Base-by-base conservation (phyloP, 306 rosid genomes). In the Gleditsia sinensis region DNA sequence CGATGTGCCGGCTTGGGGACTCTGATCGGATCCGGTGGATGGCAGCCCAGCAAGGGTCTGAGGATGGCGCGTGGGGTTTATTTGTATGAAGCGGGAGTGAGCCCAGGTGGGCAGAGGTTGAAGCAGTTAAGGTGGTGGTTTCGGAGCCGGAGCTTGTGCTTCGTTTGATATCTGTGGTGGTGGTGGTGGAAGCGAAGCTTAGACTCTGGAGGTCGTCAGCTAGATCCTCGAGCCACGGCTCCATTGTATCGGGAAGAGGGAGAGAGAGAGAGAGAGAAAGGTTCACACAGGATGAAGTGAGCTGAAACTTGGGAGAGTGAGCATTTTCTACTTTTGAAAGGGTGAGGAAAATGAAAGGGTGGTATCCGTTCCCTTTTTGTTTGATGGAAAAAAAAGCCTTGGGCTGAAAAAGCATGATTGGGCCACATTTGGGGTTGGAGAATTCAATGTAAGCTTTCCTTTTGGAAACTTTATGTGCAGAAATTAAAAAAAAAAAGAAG, bases 121-220 rank as follows among this genome's bases (percentile, higher is more conserved):
- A 87, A 23, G 87, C 88, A 8, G 94, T 85, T 30, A 78, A 59
- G 5, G 90, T 77, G 65, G 92, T 85, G 67, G 91, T 76, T 34
- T 85, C 90, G 16, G 97, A 91, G 82, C 89, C 75, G 76, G 88
- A 87, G 88, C 94, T 88, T 3, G 86, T 87, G 79, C 97, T 88
- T 0, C 90, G 92, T 56, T 88, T 91, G 79, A 77, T 69, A 34
- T 85, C 89, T 3, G 89, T 75, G 51, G 86, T 48, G 13, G 82
- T 71, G 51, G 89, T 82, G 30, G 85, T 74, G 5, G 74, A 88
- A 69, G 93, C 83, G 88, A 89, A 91, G 75, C 97, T 91, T 0
- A 91, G 72, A 67, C 91, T 87, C 17, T 89, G 92, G 24, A 91
- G 91, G 82, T 91, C 92, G 86, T 91, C 94, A 81, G 89, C 71